phyloP scores from a whole-genome alignment of 208 protist species.

The Leishmania tropica region DNA sequence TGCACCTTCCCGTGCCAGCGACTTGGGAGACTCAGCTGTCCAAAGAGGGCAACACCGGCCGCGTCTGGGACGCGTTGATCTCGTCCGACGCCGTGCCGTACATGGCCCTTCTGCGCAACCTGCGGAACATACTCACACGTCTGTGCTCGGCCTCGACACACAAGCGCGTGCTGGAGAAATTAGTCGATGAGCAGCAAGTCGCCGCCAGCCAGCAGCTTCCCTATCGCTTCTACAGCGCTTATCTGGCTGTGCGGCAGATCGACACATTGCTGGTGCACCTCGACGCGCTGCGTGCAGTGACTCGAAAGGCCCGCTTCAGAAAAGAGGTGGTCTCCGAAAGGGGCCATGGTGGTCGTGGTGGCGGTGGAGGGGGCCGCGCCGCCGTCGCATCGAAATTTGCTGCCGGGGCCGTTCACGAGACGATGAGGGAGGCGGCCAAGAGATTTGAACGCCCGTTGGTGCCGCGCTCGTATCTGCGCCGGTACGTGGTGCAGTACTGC shows the following conservation, averaged over 20 bases:
- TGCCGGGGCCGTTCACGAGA: neutral
- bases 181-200: conserved; percentile 74
- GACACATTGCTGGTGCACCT: neutral
- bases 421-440: conserved; percentile 1
- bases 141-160: conserved; percentile 68
- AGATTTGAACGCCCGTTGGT: conserved; percentile 23
- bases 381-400: neutral
- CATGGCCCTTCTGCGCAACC: conserved; percentile 95
- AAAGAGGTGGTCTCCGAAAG: neutral
- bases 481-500: conserved; percentile 20
- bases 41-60: conserved; percentile 81
- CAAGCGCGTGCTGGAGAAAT: conserved; percentile 34
- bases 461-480: neutral
- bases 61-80: conserved; percentile 93
- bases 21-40: conserved; percentile 95
- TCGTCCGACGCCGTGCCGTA: conserved; percentile 86
- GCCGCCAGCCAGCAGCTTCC: conserved; percentile 88
- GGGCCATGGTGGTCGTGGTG: neutral
- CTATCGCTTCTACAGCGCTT: conserved; percentile 93
- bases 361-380: neutral
- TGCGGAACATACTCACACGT: conserved; percentile 94
- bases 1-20: conserved; percentile 88
- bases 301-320: neutral
- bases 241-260: conserved; percentile 71
- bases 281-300: conserved; percentile 5